Conservation (phyloP, 768 basidiomycete genomes). For the Amyloporia xantha region DNA sequence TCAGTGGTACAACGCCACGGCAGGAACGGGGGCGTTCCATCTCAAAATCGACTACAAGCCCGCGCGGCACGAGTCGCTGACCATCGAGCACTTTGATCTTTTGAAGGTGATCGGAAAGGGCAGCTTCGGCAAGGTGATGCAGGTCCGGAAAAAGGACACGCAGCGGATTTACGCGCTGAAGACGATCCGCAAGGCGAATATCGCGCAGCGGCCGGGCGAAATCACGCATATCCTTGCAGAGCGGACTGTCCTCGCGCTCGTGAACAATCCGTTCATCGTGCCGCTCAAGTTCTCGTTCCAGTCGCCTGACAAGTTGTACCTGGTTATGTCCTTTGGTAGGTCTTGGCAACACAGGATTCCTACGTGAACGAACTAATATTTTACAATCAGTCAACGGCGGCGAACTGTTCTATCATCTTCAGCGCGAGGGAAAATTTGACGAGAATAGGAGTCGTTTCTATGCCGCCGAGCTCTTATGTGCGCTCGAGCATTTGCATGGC, state of each 20-base stretch:
- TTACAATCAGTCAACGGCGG: constrained; percentile 78
- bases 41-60: constrained; percentile 95
- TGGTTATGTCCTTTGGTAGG: constrained; percentile 91
- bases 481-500: constrained; percentile 90
- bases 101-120: constrained; percentile 98
- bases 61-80: constrained; percentile 71
- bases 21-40: constrained; percentile 88
- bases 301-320: constrained; percentile 92
- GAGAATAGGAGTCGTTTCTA: constrained; percentile 93
- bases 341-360: neutral
- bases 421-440: constrained; percentile 94
- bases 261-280: constrained; percentile 98
- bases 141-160: constrained; percentile 98
- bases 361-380: neutral
- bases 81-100: constrained; percentile 95
- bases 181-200: constrained; percentile 97
- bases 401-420: constrained; percentile 95
- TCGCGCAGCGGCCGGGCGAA: constrained; percentile 92
- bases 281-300: constrained; percentile 99
- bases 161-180: constrained; percentile 96
- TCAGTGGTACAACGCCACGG: constrained; percentile 82
- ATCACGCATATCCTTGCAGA: constrained; percentile 98
- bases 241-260: constrained; percentile 91
- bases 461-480: constrained; percentile 93
- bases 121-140: constrained; percentile 98